Evolutionary conservation across 1,139 yeast species (phyloP).

Genomic region (Kodamaea derodonti): DNA sequence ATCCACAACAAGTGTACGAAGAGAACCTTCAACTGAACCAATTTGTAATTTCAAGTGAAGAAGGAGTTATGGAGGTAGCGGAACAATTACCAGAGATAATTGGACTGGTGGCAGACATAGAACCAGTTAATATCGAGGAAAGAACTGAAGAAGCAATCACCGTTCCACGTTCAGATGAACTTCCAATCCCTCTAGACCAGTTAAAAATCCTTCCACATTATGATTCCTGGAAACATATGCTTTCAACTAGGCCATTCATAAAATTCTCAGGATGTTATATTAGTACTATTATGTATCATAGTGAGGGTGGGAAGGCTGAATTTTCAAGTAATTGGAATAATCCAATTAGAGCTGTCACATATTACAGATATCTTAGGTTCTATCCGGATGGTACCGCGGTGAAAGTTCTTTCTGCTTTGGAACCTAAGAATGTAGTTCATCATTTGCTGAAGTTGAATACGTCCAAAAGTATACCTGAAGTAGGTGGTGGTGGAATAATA

Average conservation of each 20-base stretch:
- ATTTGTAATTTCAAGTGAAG: constrained; percentile 3
- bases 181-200: constrained; percentile 44
- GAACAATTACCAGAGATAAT: background rate
- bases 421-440: constrained; percentile 62
- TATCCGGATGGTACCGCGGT: constrained; percentile 74
- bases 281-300: constrained; percentile 75
- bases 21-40: constrained; percentile 23
- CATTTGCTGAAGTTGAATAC: constrained; percentile 35
- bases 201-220: constrained; percentile 42
- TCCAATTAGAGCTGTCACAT: constrained; percentile 81
- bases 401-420: constrained; percentile 60
- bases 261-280: constrained; percentile 83
- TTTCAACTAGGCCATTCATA: constrained; percentile 54
- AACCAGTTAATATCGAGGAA: background rate
- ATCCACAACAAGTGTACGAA: constrained; percentile 54
- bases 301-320: constrained; percentile 72
- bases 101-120: background rate
- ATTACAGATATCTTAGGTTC: constrained; percentile 80
- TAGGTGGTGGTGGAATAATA: constrained; percentile 1
- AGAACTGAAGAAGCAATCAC: constrained; percentile 3
- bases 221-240: constrained; percentile 55
- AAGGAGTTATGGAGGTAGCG: constrained; percentile 18
- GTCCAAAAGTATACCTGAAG: constrained; percentile 3
- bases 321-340: constrained; percentile 66
- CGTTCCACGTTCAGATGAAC: constrained; percentile 7